Percentiles rank a stretch among this genome's conserved stretches.
Evolutionary conservation across 257 asterid species (phyloP).

Genomic region (Plectranthus barbatus): DNA sequence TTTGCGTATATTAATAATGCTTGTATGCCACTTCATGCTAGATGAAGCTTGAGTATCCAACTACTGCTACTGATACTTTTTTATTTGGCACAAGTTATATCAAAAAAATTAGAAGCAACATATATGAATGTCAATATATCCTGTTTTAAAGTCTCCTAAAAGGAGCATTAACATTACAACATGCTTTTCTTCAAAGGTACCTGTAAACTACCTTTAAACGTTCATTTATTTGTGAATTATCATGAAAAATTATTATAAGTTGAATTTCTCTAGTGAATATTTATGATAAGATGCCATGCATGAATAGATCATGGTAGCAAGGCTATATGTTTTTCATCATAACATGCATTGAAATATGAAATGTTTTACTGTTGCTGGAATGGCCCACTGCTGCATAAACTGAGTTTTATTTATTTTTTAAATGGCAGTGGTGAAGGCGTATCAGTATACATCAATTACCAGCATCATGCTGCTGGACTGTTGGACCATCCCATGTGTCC

Average conservation of each 20-base stretch:
- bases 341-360: no score
- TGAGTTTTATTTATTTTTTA: slow-evolving; percentile 3
- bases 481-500: slow-evolving; percentile 93
- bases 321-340: no score
- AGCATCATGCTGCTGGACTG: slow-evolving; percentile 95
- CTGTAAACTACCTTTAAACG: neutral
- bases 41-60: neutral
- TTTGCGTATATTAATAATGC: neutral
- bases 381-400: neutral
- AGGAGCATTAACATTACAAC: no score
- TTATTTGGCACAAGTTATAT: neutral
- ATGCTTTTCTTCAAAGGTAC: neutral
- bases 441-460: slow-evolving; percentile 88
- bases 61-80: neutral
- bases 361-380: no score
- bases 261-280: no score
- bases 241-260: no score
- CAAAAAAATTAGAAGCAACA: neutral
- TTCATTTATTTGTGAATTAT: no score
- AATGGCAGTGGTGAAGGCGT: slow-evolving; percentile 83
- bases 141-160: no score
- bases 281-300: no score
- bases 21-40: neutral
- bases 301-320: no score
- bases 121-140: neutral